These are phyloP conservation scores for Lantana camara DNA, from an alignment of 257 asterid species.

Conservation along the genomic window DNA sequence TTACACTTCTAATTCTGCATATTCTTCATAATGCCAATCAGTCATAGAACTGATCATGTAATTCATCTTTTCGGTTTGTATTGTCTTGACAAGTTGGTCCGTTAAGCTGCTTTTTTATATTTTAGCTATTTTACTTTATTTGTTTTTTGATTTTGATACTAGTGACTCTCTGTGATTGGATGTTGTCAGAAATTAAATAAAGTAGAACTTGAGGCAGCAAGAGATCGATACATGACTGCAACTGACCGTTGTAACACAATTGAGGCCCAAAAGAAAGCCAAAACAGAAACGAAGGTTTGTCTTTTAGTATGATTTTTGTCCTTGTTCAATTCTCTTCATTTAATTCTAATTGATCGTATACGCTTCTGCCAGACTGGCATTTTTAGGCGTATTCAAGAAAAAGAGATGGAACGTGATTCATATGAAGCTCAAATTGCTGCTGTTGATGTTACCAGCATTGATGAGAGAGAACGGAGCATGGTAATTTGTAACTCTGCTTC, in stretches of 20 bases:
- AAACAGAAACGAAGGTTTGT: slow-evolving; percentile 67
- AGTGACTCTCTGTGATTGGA: slow-evolving; percentile 29
- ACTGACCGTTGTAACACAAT: slow-evolving; percentile 60
- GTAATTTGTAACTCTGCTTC: slow-evolving; percentile 45
- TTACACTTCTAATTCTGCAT: neutral
- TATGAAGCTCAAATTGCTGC: slow-evolving; percentile 64
- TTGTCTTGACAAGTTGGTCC: slow-evolving; percentile 16
- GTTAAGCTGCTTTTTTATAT: slow-evolving; percentile 13
- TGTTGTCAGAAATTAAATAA: slow-evolving; percentile 63
- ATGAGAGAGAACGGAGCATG: slow-evolving; percentile 77
- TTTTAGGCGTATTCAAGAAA: slow-evolving; percentile 59
- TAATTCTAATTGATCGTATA: slow-evolving; percentile 19
- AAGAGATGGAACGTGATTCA: slow-evolving; percentile 61
- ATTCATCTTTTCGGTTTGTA: slow-evolving; percentile 3
- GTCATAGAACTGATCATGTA: slow-evolving; percentile 9
- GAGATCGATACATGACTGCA: slow-evolving; percentile 58
- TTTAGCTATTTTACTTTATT: slow-evolving; percentile 13
- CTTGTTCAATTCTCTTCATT: slow-evolving; percentile 10
- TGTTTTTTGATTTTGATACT: slow-evolving; percentile 23
- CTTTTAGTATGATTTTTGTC: slow-evolving; percentile 17
- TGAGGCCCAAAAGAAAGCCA: slow-evolving; percentile 70
- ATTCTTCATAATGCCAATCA: neutral
- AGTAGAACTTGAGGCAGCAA: slow-evolving; percentile 47
- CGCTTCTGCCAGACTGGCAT: slow-evolving; percentile 47
- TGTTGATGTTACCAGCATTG: slow-evolving; percentile 56